Conservation (phyloP, 2,329 filamentous ascomycete species). For the Epicoccum sorghinum region DNA sequence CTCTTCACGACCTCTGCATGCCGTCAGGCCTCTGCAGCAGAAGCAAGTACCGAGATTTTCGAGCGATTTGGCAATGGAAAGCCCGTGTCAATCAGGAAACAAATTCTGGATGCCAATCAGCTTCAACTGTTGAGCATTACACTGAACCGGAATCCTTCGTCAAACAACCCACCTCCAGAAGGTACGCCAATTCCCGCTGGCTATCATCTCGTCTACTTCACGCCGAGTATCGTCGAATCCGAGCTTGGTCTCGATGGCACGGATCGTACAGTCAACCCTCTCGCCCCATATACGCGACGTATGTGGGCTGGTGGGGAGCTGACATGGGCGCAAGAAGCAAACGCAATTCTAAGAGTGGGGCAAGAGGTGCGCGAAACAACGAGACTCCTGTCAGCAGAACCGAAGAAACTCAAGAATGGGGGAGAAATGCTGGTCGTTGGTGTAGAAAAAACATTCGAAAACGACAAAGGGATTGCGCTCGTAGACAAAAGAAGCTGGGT, state of each 20-base stretch:
- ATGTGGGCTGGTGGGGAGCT: slow-evolving; percentile 92
- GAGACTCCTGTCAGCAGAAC: slow-evolving; percentile 53
- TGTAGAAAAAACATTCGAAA: slow-evolving; percentile 61
- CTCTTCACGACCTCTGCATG: slow-evolving; percentile 25
- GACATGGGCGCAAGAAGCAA: slow-evolving; percentile 53
- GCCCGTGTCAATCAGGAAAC: slow-evolving; percentile 38
- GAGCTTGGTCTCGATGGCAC: slow-evolving; percentile 80
- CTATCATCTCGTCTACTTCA: slow-evolving; percentile 90
- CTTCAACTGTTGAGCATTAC: slow-evolving; percentile 39
- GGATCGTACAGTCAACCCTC: slow-evolving; percentile 78
- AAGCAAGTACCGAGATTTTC: slow-evolving; percentile 40
- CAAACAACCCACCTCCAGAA: slow-evolving; percentile 23
- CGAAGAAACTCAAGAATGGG: slow-evolving; percentile 58
- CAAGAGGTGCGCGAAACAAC: slow-evolving; percentile 52
- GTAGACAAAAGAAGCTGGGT: slow-evolving; percentile 47
- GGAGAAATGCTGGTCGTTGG: slow-evolving; percentile 64
- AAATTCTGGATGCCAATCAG: slow-evolving; percentile 43
- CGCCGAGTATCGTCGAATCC: slow-evolving; percentile 68
- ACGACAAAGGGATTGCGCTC: slow-evolving; percentile 41
- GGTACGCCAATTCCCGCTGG: slow-evolving; percentile 63
- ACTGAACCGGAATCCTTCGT: slow-evolving; percentile 32
- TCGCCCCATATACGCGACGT: slow-evolving; percentile 71
- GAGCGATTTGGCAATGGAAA: slow-evolving; percentile 35
- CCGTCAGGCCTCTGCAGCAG: slow-evolving; percentile 30
- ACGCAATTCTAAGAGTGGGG: slow-evolving; percentile 32